These are phyloP conservation scores for Boletus rex-veris DNA, from an alignment of 768 basidiomycete genomes.

Conservation along the genomic window DNA sequence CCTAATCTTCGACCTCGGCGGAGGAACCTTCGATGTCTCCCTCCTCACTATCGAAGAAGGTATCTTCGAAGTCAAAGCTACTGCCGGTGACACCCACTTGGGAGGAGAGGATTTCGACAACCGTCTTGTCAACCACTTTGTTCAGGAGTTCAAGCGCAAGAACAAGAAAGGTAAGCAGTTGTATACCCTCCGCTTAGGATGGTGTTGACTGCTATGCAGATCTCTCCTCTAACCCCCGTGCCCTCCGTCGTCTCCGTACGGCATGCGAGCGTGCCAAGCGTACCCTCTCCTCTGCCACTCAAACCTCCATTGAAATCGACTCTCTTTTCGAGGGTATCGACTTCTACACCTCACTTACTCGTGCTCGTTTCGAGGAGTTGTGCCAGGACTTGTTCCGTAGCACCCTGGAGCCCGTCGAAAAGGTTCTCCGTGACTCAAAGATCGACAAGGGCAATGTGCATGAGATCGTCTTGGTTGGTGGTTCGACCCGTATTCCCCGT, in stretches of 20 bases:
- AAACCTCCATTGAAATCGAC: constrained; percentile 97
- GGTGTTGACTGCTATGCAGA: constrained; percentile 43
- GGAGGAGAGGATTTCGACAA: constrained; percentile 99
- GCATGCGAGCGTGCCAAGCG: constrained; percentile 99
- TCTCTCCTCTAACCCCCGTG: constrained; percentile 87
- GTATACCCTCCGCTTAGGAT: not conserved
- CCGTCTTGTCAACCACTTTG: constrained; percentile 95
- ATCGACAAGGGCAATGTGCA: constrained; percentile 95
- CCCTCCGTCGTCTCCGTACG: constrained; percentile 94
- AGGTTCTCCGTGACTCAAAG: constrained; percentile 96
- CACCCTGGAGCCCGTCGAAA: constrained; percentile 94
- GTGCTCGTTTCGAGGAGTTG: constrained; percentile 95
- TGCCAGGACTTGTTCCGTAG: constrained; percentile 94
- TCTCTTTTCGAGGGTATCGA: constrained; percentile 97
- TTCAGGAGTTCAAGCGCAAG: constrained; percentile 96
- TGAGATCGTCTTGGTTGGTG: constrained; percentile 97
- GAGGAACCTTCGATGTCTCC: constrained; percentile 98
- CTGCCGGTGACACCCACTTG: constrained; percentile 96
- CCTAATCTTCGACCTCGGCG: constrained; percentile 96
- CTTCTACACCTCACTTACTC: constrained; percentile 97
- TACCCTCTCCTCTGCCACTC: constrained; percentile 93
- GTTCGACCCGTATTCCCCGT: constrained; percentile 97
- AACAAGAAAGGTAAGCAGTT: constrained; percentile 78
- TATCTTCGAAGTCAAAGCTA: constrained; percentile 98
- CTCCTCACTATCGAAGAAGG: constrained; percentile 95